These are phyloP conservation scores for Pyrenophora teres DNA, from an alignment of 2,329 filamentous ascomycete genomes.

Conservation along the genomic window DNA sequence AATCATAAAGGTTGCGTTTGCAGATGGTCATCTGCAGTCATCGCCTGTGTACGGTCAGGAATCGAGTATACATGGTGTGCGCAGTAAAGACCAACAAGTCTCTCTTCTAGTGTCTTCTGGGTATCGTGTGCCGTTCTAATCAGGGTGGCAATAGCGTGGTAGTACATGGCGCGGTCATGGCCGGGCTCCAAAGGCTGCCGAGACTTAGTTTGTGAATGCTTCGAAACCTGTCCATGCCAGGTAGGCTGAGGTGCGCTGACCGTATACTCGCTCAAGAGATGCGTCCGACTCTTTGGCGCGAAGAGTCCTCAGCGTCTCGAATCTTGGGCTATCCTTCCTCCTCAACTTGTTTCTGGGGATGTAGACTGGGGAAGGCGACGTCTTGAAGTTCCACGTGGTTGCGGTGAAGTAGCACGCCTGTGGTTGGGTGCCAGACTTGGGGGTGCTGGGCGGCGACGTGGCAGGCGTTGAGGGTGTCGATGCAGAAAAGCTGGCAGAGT, in stretches of 20 bases:
- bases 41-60: conserved; percentile 2
- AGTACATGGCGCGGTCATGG: neutral
- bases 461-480: conserved; percentile 21
- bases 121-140: neutral
- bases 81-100: conserved; percentile 1
- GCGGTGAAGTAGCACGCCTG: conserved; percentile 17
- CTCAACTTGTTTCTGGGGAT: conserved; percentile 18
- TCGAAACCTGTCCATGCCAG: conserved; percentile 33
- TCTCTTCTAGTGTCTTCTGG: neutral
- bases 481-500: conserved; percentile 16
- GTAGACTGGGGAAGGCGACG: conserved; percentile 17
- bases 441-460: conserved; percentile 24
- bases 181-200: neutral
- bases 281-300: conserved; percentile 43
- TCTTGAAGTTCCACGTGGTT: conserved; percentile 11
- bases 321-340: conserved; percentile 30
- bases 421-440: conserved; percentile 12
- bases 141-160: neutral
- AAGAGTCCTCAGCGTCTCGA: conserved; percentile 38
- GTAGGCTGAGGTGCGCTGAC: conserved; percentile 38
- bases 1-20: conserved; percentile 8
- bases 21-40: conserved; percentile 3
- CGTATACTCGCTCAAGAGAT: conserved; percentile 38
- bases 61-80: neutral
- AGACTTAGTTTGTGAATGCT: conserved; percentile 1